A percentile compares a stretch with the other conserved stretches of the same genome.
These are phyloP conservation scores for Penicillium sp. DNA, from an alignment of 2,329 filamentous ascomycete genomes.

Conservation along the genomic window DNA sequence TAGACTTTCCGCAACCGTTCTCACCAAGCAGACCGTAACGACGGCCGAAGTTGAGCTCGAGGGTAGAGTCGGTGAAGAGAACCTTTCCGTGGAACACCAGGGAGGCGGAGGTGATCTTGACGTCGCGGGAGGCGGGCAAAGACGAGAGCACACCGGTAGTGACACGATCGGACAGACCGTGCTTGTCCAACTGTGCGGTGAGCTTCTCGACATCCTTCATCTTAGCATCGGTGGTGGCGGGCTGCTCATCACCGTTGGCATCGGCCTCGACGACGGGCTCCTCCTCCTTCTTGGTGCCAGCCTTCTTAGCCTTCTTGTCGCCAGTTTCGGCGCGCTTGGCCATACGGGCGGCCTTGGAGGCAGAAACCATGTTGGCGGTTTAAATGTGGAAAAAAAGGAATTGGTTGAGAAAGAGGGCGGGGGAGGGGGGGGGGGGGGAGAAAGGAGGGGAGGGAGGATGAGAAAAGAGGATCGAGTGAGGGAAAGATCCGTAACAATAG, in stretches of 20 bases:
- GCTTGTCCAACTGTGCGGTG: conserved; percentile 90
- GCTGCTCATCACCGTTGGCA: conserved; percentile 65
- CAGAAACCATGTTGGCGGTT: conserved; percentile 64
- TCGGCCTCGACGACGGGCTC: conserved; percentile 66
- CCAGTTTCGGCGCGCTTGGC: conserved; percentile 70
- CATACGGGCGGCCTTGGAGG: conserved; percentile 71
- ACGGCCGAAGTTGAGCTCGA: conserved; percentile 91
- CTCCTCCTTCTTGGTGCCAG: conserved; percentile 67
- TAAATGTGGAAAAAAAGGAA: conserved; percentile 24
- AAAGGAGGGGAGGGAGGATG: conserved; percentile 24
- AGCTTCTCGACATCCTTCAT: conserved; percentile 84
- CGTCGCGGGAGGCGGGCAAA: conserved; percentile 82
- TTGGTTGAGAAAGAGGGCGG: conserved; percentile 19
- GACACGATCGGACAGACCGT: conserved; percentile 95
- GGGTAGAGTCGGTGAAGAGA: conserved; percentile 88
- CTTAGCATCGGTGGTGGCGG: conserved; percentile 74
- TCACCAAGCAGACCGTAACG: conserved; percentile 95
- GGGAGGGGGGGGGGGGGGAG: conserved; percentile 15
- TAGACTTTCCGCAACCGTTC: conserved; percentile 99
- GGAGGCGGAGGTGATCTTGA: conserved; percentile 93
- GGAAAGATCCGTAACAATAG: conserved; percentile 27
- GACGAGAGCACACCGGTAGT: conserved; percentile 96
- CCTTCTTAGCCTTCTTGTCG: conserved; percentile 64
- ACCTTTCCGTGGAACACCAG: conserved; percentile 98
- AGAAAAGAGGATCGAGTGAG: conserved; percentile 21